Evolutionary conservation across 2,329 filamentous ascomycete species (phyloP), one percentile per base, ranked within the genome.

Genomic region (Dothistroma septosporum): DNA sequence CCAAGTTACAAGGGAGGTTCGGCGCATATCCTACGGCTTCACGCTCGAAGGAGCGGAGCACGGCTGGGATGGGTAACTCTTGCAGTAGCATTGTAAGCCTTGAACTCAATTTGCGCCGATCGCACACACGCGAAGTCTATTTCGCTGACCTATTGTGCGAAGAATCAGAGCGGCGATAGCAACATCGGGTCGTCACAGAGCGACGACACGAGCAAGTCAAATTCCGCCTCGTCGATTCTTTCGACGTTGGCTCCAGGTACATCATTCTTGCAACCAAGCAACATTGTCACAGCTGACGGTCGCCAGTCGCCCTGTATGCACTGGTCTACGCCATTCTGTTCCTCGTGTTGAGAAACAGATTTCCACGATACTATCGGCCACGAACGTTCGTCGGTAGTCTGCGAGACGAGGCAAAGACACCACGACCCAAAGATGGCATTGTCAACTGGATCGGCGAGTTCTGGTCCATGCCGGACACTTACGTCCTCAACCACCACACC

Each of bases 401-500:
- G 16, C 72, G 73, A 28, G 61, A 65, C 53, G 75, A 76, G 58
- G 72, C 78, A 62, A 76, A 76, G 28, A 76, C 78, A 14, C 78
- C 78, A 24, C 68, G 66, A 31, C 61, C 74, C 14, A 68, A 69
- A 4, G 66, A 71, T 66, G 70, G 71, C 59, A 28, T 75, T 16
- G 66, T 74, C 61, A 70, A 67, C 58, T 82, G 79, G 79, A 64
- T 80, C 41, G 72, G 74, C 28, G 75, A 80, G 0, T 83, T 85
- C 68, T 76, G 79, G 57, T 77, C 77, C 48, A 75, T 86, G 21
- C 80, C 83, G 3, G 92, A 97, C 73, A 86, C 87, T 46, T 91
- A 90, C 71, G 85, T 92, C 28, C 84, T 97, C 22, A 90, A 94
- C 70, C 91, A 96, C 78, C 91, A 93, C 73, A 95, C 92, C 0